phyloP scores from a whole-genome alignment of 257 asterid genomes.

The Eustoma russellianum region DNA sequence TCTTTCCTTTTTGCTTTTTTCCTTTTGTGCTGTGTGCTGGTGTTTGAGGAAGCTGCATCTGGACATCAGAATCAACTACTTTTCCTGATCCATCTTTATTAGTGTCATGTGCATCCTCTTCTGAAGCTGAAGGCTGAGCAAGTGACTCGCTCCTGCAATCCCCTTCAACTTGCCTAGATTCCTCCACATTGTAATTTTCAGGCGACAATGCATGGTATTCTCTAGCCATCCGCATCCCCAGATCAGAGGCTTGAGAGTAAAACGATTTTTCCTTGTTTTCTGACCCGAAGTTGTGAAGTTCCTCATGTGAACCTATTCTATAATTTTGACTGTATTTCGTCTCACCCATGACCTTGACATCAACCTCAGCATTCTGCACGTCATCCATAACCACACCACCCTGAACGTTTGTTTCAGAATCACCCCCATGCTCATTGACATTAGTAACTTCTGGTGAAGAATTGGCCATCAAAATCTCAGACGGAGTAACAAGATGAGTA shows the following conservation, averaged over 20 bases:
- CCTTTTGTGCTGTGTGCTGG: constrained; percentile 45
- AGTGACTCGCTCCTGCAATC: constrained; percentile 32
- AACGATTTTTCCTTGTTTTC: constrained; percentile 67
- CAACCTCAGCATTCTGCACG: constrained; percentile 52
- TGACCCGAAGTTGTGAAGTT: constrained; percentile 40
- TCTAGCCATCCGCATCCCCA: constrained; percentile 77
- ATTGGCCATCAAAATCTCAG: constrained; percentile 81
- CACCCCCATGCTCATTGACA: constrained; percentile 45
- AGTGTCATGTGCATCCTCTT: constrained; percentile 39
- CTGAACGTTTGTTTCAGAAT: constrained; percentile 47
- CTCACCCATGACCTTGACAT: constrained; percentile 75
- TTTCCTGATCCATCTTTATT: constrained; percentile 38
- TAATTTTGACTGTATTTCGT: constrained; percentile 43
- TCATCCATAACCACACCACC: constrained; percentile 57
- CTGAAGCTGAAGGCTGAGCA: constrained; percentile 32
- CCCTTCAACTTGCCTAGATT: constrained; percentile 52
- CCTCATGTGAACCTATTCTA: constrained; percentile 43
- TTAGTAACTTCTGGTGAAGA: constrained; percentile 62
- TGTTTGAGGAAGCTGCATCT: constrained; percentile 34
- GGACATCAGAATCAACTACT: constrained; percentile 30
- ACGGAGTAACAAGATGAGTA: constrained; percentile 93
- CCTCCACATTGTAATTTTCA: constrained; percentile 50
- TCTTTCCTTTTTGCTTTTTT: constrained; percentile 73
- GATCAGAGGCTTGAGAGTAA: constrained; percentile 83
- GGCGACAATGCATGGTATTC: constrained; percentile 55